Evolutionary conservation across 1,284 basidiomycete genomes (phyloP).

Genomic region (Pyrrhoderma noxium): DNA sequence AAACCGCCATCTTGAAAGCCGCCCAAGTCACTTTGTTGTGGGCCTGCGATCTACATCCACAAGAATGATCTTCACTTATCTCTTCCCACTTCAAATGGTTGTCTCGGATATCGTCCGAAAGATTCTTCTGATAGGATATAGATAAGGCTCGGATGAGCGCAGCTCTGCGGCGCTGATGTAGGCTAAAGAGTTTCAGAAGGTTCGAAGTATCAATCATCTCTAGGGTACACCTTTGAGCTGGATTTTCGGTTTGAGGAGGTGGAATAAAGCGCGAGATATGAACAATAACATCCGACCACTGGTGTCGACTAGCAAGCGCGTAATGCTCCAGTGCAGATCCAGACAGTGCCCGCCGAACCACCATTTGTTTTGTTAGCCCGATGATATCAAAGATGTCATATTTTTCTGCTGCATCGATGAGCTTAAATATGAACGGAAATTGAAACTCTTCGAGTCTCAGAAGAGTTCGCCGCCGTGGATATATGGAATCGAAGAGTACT

Average conservation of each 20-base stretch:
- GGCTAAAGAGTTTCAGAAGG: conserved; percentile 7
- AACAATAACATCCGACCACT: too few species aligned
- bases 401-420: conserved; percentile 8
- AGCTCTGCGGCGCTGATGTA: conserved; percentile 7
- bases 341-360: conserved; percentile 14
- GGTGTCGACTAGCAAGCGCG: conserved; percentile 31
- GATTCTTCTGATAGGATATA: conserved; percentile 2
- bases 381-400: conserved; percentile 9
- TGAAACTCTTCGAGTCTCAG: background rate
- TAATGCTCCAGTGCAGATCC: conserved; percentile 33
- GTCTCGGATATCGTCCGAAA: background rate
- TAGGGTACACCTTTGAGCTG: background rate
- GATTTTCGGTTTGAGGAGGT: conserved; percentile 5
- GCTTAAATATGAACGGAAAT: background rate
- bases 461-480: conserved; percentile 5
- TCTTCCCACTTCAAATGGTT: conserved; percentile 7
- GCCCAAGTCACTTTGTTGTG: conserved; percentile 2
- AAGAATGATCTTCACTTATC: background rate
- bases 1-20: conserved; percentile 4
- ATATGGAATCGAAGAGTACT: conserved; percentile 9
- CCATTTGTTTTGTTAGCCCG: background rate
- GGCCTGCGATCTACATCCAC: conserved; percentile 2
- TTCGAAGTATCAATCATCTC: conserved; percentile 1
- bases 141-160: background rate
- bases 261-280: background rate